A percentile compares a stretch with the other conserved stretches of the same genome.
phyloP scores from a whole-genome alignment of 1,284 basidiomycete species.

The Ceratobasidium sp. region DNA sequence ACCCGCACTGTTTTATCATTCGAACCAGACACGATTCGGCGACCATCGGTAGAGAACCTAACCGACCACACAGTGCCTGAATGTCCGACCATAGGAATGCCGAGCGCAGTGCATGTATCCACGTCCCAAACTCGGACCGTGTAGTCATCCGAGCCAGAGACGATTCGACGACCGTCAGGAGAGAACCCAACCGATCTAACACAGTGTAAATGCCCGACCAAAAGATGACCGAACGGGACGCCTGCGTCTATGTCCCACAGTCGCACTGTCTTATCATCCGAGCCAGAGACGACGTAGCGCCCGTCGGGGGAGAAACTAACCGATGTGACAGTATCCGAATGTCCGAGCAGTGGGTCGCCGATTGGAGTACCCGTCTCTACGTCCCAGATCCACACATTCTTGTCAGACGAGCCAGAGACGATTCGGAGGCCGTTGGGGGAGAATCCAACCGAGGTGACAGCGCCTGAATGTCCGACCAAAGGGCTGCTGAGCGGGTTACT shows the following conservation, averaged over 20 bases:
- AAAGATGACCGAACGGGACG: conserved; percentile 20
- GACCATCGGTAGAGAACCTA: no score
- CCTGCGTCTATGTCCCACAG: conserved; percentile 42
- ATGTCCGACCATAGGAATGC: no score
- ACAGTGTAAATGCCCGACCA: conserved; percentile 60
- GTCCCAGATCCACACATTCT: conserved; percentile 44
- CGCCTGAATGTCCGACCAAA: no score
- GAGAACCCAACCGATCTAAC: conserved; percentile 62
- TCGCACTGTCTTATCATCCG: conserved; percentile 41
- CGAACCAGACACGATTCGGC: no score
- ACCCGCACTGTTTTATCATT: no score
- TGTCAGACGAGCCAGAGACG: conserved; percentile 43
- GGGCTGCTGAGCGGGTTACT: neutral
- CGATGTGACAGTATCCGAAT: no score
- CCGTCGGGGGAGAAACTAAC: conserved; percentile 44
- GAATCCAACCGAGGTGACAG: conserved; percentile 7
- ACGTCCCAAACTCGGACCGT: conserved; percentile 62
- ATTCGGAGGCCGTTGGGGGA: conserved; percentile 35
- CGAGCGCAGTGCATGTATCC: neutral
- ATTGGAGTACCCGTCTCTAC: neutral
- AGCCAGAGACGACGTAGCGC: conserved; percentile 37
- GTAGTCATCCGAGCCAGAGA: conserved; percentile 60
- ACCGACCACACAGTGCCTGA: no score
- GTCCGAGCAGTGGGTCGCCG: neutral
- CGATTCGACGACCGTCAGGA: conserved; percentile 59